Evolutionary conservation across 805 yeast species (phyloP).

Genomic region (Nakazawaea pomicola): DNA sequence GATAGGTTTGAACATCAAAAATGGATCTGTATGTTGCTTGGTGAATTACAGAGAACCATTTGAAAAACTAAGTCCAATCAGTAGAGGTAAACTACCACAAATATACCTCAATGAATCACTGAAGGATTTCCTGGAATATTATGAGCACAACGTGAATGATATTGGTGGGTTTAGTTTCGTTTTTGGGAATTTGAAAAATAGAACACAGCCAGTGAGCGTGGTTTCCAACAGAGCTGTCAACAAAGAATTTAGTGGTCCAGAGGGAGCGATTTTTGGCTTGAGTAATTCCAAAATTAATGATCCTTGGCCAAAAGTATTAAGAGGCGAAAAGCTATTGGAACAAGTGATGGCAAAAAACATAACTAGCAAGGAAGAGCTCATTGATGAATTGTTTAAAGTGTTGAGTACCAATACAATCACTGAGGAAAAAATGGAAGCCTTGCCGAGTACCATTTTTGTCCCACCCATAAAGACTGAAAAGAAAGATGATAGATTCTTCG

Average conservation of each 20-base stretch:
- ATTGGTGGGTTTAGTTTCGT: slow-evolving; percentile 64
- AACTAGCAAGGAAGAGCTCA: slow-evolving; percentile 32
- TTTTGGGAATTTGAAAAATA: slow-evolving; percentile 40
- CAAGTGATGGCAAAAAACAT: slow-evolving; percentile 25
- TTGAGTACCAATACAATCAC: slow-evolving; percentile 38
- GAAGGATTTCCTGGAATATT: slow-evolving; percentile 41
- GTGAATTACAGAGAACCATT: slow-evolving; percentile 63
- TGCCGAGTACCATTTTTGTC: slow-evolving; percentile 60
- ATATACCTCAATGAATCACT: slow-evolving; percentile 28
- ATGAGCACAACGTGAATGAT: slow-evolving; percentile 22
- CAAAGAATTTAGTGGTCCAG: slow-evolving; percentile 18
- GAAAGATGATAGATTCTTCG: slow-evolving; percentile 29
- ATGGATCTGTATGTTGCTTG: slow-evolving; percentile 63
- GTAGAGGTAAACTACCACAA: slow-evolving; percentile 43
- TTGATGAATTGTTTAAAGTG: slow-evolving; percentile 47
- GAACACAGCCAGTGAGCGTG: slow-evolving; percentile 30
- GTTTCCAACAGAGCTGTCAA: slow-evolving; percentile 41
- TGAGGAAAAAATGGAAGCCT: slow-evolving; percentile 31
- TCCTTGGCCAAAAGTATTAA: slow-evolving; percentile 71
- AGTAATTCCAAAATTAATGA: slow-evolving; percentile 55
- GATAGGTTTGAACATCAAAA: slow-evolving; percentile 62
- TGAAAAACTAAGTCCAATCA: slow-evolving; percentile 21
- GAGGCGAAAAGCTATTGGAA: slow-evolving; percentile 61
- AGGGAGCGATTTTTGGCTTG: slow-evolving; percentile 45
- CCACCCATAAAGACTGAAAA: slow-evolving; percentile 50